Conservation (phyloP, 257 asterid species). For the Cinchona pubescens region DNA sequence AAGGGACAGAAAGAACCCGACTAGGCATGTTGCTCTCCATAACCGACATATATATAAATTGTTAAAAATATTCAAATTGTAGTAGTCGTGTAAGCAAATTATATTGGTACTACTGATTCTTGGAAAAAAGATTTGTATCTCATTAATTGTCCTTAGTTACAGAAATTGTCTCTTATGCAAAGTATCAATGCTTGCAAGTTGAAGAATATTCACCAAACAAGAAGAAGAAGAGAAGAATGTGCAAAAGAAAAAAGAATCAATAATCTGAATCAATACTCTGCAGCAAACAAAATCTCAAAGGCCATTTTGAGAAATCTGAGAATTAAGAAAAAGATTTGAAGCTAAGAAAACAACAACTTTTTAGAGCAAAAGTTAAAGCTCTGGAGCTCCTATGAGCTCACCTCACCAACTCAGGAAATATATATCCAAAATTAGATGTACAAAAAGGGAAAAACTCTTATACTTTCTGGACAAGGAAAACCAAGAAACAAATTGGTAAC, state of each 20-base stretch:
- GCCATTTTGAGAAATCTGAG: neutral
- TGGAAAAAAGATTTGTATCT: no score
- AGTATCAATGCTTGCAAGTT: neutral
- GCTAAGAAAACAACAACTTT: neutral
- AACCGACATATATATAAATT: neutral
- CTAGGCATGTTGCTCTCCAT: neutral
- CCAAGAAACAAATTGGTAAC: no score
- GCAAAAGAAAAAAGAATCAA: no score
- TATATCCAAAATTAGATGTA: neutral
- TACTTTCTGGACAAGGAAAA: neutral
- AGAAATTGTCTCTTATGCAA: neutral
- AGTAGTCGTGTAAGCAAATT: no score
- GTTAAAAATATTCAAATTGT: neutral
- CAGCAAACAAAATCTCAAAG: neutral
- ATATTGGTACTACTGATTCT: no score
- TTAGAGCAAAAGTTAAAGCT: no score
- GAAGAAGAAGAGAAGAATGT: neutral
- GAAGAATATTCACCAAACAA: neutral
- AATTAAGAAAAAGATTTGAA: no score
- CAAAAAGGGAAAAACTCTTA: neutral
- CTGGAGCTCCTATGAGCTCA: neutral
- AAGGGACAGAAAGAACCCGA: neutral
- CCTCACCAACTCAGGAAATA: no score
- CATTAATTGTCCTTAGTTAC: no score
- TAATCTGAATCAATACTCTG: neutral